Evolutionary conservation across 139 green algal species (phyloP).

Genomic region (Gonium pectorale): DNA sequence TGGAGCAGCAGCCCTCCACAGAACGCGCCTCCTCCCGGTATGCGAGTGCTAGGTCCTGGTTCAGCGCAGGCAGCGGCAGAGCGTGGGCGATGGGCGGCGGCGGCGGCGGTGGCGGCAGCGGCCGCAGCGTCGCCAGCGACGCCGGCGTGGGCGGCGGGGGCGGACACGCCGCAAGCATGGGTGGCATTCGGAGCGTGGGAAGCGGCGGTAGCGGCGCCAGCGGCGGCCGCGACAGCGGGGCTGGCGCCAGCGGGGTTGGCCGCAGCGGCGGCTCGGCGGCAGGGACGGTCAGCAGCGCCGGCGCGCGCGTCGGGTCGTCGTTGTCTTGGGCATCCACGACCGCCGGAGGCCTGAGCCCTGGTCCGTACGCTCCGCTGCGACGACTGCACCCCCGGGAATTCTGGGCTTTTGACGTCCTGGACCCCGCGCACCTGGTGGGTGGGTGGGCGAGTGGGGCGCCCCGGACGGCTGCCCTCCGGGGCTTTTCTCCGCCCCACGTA

Average conservation of each 20-base stretch:
- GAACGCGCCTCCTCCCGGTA: background rate
- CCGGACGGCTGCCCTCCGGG: no score
- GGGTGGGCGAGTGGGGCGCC: background rate
- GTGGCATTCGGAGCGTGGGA: background rate
- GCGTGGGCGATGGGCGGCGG: background rate
- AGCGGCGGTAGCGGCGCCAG: background rate
- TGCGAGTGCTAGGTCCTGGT: background rate
- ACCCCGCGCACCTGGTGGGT: slow-evolving; percentile 49
- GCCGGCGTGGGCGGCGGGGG: background rate
- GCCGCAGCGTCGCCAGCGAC: background rate
- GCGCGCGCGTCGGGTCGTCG: background rate
- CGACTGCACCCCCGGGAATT: slow-evolving; percentile 3
- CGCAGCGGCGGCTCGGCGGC: background rate
- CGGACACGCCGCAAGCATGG: background rate
- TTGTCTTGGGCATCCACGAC: background rate
- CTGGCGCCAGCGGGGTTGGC: background rate
- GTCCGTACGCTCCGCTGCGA: background rate
- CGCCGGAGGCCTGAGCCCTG: no score
- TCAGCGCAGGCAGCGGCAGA: background rate
- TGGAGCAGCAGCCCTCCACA: no score
- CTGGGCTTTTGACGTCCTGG: slow-evolving; percentile 56
- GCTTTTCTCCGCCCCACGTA: no score
- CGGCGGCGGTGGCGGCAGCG: background rate
- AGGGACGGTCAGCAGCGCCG: background rate
- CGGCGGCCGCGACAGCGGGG: background rate